Conservation (phyloP, 1,284 basidiomycete species). For the Takashimella koratensis region DNA sequence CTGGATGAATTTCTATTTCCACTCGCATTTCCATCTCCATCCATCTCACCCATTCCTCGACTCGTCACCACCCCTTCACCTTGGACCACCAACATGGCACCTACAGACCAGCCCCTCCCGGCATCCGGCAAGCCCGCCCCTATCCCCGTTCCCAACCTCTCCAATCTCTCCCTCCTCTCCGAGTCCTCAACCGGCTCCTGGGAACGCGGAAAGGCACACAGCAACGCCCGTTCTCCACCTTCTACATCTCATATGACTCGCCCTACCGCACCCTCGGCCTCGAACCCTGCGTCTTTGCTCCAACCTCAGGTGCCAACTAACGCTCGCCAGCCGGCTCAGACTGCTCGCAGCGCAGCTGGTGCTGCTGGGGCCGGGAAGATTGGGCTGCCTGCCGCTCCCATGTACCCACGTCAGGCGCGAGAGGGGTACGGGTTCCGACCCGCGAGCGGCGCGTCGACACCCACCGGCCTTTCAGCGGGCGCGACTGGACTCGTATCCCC, state of each 20-base stretch:
- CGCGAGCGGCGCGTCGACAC: slow-evolving; percentile 64
- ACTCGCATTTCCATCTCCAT: too few species aligned
- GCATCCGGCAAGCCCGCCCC: slow-evolving; percentile 9
- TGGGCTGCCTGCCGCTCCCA: neutral
- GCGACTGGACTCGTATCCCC: slow-evolving; percentile 1
- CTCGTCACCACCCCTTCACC: too few species aligned
- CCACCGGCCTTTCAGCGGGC: slow-evolving; percentile 14
- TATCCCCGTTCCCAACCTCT: slow-evolving; percentile 26
- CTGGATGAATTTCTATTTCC: too few species aligned
- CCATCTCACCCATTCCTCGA: too few species aligned
- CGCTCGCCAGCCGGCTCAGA: neutral
- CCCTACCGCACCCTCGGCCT: slow-evolving; percentile 2
- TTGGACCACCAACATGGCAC: neutral
- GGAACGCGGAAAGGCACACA: slow-evolving; percentile 38
- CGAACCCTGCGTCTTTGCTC: neutral
- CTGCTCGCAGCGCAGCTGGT: neutral
- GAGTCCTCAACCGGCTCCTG: slow-evolving; percentile 46
- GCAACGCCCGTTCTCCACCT: slow-evolving; percentile 40
- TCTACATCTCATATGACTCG: slow-evolving; percentile 7
- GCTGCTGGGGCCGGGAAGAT: neutral
- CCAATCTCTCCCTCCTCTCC: slow-evolving; percentile 37
- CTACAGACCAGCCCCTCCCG: neutral
- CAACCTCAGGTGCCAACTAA: neutral
- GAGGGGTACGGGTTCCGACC: slow-evolving; percentile 80
- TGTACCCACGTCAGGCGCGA: slow-evolving; percentile 38